Evolutionary conservation across 352 stramenopile genomes (phyloP), one percentile per base, ranked within the genome.

Genomic region (Thalassiosira allenii): DNA sequence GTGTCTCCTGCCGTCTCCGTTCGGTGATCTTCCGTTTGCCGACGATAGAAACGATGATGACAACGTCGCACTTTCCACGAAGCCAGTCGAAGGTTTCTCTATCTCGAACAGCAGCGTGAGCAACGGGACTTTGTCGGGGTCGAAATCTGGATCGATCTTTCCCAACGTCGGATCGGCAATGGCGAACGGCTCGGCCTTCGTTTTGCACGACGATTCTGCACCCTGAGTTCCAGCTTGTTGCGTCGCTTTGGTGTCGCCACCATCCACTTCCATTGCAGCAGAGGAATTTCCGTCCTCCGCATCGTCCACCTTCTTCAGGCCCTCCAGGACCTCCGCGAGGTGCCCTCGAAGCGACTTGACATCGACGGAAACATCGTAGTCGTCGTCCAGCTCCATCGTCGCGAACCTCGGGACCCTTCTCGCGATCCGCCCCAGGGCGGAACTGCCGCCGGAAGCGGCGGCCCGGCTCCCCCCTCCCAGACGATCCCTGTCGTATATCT

Each of bases 31-130:
- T n/a, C n/a, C n/a, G 32, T 41, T 5, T 53, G 78, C 52, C 9
- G 41, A 58, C 37, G 51, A 62, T 54, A 34, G 33, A 61, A 74
- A 78, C 32, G 32, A 87, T 3, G 84, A 89, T 43, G 86, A 82
- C 27, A 94, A 67, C 32, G 75, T 81, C 2, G 79, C 83, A 27
- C 77, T 83, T 68, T 91, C 71, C 1, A 83, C 70, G 72, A 91
- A 94, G 33, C 88, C 86, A 37, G 83, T 92, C 3, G 83, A 91
- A 23, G 80, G 52, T 47, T 94, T 94, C 77, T 93, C 81, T 75
- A 94, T 91, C 41, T 89, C 79, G 32, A 94, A 81, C 49, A 89
- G 66, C n/a, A 94, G 66, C 29, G 83, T 92, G 0, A 94, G 72
- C 70, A 92, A 83, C 0, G 89, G 86, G 43, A 92, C 81, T 65